Evolutionary conservation across 2,329 filamentous ascomycete species (phyloP), one percentile per base, ranked within the genome.

Genomic region (Alternaria dauci): DNA sequence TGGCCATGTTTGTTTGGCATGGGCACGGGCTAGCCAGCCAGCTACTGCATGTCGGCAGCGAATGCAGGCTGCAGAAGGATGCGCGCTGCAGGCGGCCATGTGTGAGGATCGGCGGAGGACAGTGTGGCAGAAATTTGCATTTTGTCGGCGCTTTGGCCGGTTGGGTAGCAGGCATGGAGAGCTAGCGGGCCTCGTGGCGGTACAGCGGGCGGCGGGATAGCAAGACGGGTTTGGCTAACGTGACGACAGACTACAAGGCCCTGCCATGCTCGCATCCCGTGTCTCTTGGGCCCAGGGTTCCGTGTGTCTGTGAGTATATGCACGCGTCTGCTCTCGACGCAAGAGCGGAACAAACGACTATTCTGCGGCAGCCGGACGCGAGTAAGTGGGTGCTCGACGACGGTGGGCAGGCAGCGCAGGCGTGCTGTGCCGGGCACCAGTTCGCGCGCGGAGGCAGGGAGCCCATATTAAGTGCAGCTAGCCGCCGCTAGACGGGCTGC

Each of bases 401-500:
- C 43, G 53, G 16, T 39, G 34, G n/a, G 58, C 25, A 18, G 43
- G 41, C n/a, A n/a, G n/a, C n/a, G 52, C n/a, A 51, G 25, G 32
- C 18, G 36, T 34, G 62, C 52, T 54, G 55, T 41, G 60, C 65
- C 56, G 59, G 52, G 64, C 52, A 64, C 52, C 67, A 66, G 68
- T 70, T 68, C 63, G 60, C 65, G 64, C 58, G 63, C 63, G 59
- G 61, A 62, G 63, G 55, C 63, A 66, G 65, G 69, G 65, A 62
- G 59, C 56, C 67, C 71, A 72, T 71, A 73, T 71, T 67, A 70
- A 69, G 72, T 71, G 73, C 74, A 67, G 67, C 69, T 75, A 75
- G 73, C 74, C 74, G 74, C 72, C 73, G 74, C 74, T 76, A 75
- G 65, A 64, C 53, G 59, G 68, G 61, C 64, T 70, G 71, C 65